Conservation (phyloP, 192 early-diverging fungal genomes). For the Phycomyces nitens region DNA sequence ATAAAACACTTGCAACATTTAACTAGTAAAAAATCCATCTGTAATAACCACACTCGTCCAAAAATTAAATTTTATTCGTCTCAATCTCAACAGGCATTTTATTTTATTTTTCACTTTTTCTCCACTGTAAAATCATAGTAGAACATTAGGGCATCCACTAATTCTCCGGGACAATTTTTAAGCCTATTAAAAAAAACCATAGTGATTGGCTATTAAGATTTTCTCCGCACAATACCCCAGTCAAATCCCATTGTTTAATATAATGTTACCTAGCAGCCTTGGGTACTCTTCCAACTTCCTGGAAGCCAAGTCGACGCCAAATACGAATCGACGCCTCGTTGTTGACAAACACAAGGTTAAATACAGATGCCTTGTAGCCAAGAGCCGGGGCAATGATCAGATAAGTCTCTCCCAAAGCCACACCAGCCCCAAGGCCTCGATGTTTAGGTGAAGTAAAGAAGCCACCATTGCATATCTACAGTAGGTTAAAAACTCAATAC, state of each 20-base stretch:
- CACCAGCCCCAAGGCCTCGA: slow-evolving; percentile 58
- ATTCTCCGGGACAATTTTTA: slow-evolving; percentile 41
- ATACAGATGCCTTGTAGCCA: slow-evolving; percentile 71
- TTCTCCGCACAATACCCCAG: too few relatives aligned
- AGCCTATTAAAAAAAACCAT: slow-evolving; percentile 19
- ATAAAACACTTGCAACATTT: too few relatives aligned
- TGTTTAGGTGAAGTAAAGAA: slow-evolving; percentile 53
- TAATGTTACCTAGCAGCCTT: slow-evolving; percentile 52
- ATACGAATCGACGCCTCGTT: slow-evolving; percentile 62
- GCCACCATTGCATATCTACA: slow-evolving; percentile 72
- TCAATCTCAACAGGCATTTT: too few relatives aligned
- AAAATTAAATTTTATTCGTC: too few relatives aligned
- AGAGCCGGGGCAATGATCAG: slow-evolving; percentile 56
- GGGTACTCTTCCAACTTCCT: slow-evolving; percentile 64
- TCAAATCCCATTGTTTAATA: too few relatives aligned
- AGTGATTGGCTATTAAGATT: too few relatives aligned
- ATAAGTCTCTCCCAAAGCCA: slow-evolving; percentile 60
- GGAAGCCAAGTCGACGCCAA: slow-evolving; percentile 65
- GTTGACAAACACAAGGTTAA: slow-evolving; percentile 76
- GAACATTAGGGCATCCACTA: slow-evolving; percentile 71
- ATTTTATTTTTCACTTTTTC: background rate
- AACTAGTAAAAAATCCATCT: too few relatives aligned
- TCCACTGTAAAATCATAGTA: slow-evolving; percentile 65
- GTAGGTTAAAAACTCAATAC: background rate
- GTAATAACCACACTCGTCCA: too few relatives aligned